Percentiles rank a stretch among this genome's conserved stretches.
These are phyloP conservation scores for Reutealis trisperma DNA, from an alignment of 345 rosid species.

Conservation along the genomic window DNA sequence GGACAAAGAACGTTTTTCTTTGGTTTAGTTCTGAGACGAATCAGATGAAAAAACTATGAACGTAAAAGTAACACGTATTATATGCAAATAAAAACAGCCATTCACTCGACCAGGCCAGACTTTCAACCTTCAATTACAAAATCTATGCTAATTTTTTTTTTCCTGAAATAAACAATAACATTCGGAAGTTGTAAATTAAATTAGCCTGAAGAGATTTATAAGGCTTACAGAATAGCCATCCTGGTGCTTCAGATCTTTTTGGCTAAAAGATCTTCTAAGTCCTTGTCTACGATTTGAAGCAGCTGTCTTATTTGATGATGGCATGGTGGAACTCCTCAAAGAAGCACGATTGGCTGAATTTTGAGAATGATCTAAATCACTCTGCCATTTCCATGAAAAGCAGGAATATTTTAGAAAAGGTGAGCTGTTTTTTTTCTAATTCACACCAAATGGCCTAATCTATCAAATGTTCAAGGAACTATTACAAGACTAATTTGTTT, in stretches of 20 bases:
- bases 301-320: constrained; percentile 37
- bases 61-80: neutral
- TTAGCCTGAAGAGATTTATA: constrained; percentile 16
- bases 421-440: neutral
- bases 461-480: neutral
- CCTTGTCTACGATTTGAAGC: constrained; percentile 51
- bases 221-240: constrained; percentile 88
- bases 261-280: constrained; percentile 70
- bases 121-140: neutral
- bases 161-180: constrained; percentile 1
- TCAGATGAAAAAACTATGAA: neutral
- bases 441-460: neutral
- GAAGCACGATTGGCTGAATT: constrained; percentile 39
- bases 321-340: constrained; percentile 31
- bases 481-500: neutral
- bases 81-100: neutral
- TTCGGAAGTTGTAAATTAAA: constrained; percentile 5
- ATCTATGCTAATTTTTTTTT: neutral
- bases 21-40: neutral
- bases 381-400: constrained; percentile 49
- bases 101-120: neutral
- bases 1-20: constrained; percentile 16
- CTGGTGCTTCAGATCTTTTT: constrained; percentile 60
- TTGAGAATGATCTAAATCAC: constrained; percentile 61
- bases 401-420: neutral